These are phyloP conservation scores for Fusarium torreyae DNA, from an alignment of 2,329 filamentous ascomycete genomes.

Conservation along the genomic window DNA sequence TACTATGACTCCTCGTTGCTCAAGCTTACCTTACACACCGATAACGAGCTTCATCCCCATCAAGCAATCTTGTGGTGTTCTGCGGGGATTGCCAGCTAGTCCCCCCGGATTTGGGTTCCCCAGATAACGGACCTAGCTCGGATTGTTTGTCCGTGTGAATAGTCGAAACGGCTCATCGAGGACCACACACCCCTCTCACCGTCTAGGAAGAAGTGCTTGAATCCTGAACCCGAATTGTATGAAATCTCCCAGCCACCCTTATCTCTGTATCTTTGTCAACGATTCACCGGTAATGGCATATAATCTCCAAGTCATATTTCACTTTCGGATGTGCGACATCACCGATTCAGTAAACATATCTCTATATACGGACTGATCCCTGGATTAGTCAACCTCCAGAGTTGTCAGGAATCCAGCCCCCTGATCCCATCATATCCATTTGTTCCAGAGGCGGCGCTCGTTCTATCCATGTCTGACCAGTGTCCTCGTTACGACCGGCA, in stretches of 20 bases:
- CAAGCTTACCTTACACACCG: slow-evolving; percentile 6
- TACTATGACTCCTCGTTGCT: slow-evolving; percentile 10
- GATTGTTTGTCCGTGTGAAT: slow-evolving; percentile 17
- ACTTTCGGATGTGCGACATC: slow-evolving; percentile 13
- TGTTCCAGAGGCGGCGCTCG: slow-evolving; percentile 47
- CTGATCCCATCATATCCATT: slow-evolving; percentile 47
- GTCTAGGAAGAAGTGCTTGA: slow-evolving; percentile 18
- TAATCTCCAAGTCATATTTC: slow-evolving; percentile 12
- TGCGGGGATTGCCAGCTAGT: slow-evolving; percentile 39
- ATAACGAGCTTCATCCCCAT: slow-evolving; percentile 21
- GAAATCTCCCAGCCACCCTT: slow-evolving; percentile 2
- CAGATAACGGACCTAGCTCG: slow-evolving; percentile 37
- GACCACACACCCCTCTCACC: slow-evolving; percentile 38
- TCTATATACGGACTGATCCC: slow-evolving; percentile 5
- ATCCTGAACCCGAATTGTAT: slow-evolving; percentile 8
- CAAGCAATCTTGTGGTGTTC: slow-evolving; percentile 20
- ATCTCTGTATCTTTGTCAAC: slow-evolving; percentile 18
- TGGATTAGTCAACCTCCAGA: slow-evolving; percentile 13
- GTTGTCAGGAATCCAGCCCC: slow-evolving; percentile 40
- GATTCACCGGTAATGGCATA: slow-evolving; percentile 13
- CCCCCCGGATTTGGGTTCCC: slow-evolving; percentile 40
- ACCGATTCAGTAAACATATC: slow-evolving; percentile 10
- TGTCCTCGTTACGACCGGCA: slow-evolving; percentile 47
- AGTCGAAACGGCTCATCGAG: slow-evolving; percentile 22
- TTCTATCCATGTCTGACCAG: slow-evolving; percentile 53